Evolutionary conservation across 257 asterid genomes (phyloP), one percentile per base, ranked within the genome.

Genomic region (Verbena officinalis): DNA sequence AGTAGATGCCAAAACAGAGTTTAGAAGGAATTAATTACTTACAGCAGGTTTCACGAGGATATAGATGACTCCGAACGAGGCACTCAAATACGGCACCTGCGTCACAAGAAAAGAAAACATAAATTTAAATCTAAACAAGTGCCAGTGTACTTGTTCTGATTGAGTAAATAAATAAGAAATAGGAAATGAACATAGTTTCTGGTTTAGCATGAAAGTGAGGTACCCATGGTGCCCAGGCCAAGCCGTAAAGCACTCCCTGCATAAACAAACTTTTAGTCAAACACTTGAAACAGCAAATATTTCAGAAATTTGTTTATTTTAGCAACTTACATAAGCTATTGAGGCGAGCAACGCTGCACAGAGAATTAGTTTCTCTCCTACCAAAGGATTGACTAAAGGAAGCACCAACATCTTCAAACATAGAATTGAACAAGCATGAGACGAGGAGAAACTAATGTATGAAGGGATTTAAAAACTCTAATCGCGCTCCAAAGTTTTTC

Each of bases 161-260:
- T 5, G 33, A 27, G 5, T 27, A 27, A 27, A 27, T 27, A 27
- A 2, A 27, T 27, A 27, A 27, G 33, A 27, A 20, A 4, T 9
- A 24, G 38, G 34, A 4, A 42, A 33, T 17, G 76, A 56, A 53
- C 6, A 4, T 20, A 44, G 59, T 38, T 16, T 61, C 8, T 34
- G 24, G 23, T 33, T 53, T 17, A 46, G 53, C 27, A 12, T 11
- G 63, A 22, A 33, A 56, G 64, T 49, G 40, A 40, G 77, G 13
- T 79, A 91, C 98, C 98, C 97, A 92, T 17, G 98, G 76, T 45
- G 98, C 96, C 98, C 97, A 92, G 21, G 98, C 98, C 81, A 87
- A 79, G 58, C 98, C 98, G 62, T 85, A 87, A n/a, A 89, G 80
- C 71, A 89, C 63, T 69, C 96, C 98, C 98, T 91, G 87, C 62